phyloP scores from a whole-genome alignment of 2,329 filamentous ascomycete species.

The Curvularia sp. region DNA sequence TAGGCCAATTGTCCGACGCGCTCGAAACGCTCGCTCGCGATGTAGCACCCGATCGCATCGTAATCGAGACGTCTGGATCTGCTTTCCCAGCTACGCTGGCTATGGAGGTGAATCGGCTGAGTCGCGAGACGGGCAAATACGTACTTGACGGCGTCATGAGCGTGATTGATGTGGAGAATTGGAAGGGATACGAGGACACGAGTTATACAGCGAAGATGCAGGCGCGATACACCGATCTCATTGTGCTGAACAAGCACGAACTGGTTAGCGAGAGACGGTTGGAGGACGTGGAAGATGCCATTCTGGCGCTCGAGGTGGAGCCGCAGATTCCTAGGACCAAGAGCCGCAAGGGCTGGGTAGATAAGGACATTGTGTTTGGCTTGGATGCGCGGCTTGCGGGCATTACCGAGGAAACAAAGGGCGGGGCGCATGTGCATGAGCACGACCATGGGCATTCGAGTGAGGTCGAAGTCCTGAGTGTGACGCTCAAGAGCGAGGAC shows the following conservation, averaged over 20 bases:
- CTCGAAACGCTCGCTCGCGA: conserved; percentile 73
- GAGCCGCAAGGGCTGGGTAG: conserved; percentile 80
- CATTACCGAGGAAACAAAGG: conserved; percentile 52
- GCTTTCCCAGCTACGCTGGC: conserved; percentile 85
- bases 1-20: conserved; percentile 85
- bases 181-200: conserved; percentile 90
- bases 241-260: conserved; percentile 96
- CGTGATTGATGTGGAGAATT: conserved; percentile 94
- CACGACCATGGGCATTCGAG: conserved; percentile 71
- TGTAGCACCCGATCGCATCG: conserved; percentile 77
- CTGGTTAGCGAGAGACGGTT: conserved; percentile 73
- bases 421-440: conserved; percentile 40
- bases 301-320: conserved; percentile 82
- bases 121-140: conserved; percentile 72
- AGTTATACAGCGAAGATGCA: conserved; percentile 88
- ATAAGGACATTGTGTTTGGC: conserved; percentile 81
- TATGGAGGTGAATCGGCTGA: conserved; percentile 85
- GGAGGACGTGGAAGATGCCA: conserved; percentile 77
- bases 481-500: conserved; percentile 64
- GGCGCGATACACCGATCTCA: conserved; percentile 86
- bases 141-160: conserved; percentile 85
- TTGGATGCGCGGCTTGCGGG: conserved; percentile 81
- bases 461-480: conserved; percentile 89
- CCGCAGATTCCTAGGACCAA: conserved; percentile 79
- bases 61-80: conserved; percentile 90